Conservation (phyloP, 176 grass and related monocot species). For the Chloris gayana region DNA sequence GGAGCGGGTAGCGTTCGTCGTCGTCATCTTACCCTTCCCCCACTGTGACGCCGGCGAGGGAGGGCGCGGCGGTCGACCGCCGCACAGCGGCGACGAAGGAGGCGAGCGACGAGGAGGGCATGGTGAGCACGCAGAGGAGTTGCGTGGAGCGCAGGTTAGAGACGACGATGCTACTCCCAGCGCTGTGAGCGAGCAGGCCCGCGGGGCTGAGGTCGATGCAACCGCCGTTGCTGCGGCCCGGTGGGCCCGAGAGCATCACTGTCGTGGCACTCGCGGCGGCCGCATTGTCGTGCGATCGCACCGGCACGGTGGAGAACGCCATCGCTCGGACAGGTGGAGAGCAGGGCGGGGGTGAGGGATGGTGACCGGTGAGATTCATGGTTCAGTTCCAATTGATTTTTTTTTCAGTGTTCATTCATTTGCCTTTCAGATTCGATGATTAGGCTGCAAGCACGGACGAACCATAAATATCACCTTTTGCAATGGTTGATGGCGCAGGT, state of each 20-base stretch:
- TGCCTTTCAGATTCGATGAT: too few species aligned
- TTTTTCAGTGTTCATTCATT: too few species aligned
- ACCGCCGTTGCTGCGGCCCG: slow-evolving; percentile 84
- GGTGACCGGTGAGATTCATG: too few species aligned
- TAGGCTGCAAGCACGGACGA: too few species aligned
- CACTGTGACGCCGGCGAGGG: slow-evolving; percentile 45
- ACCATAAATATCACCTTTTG: too few species aligned
- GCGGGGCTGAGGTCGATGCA: slow-evolving; percentile 82
- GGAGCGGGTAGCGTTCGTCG: slow-evolving; percentile 59
- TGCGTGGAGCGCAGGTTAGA: slow-evolving; percentile 89
- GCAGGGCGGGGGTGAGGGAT: too few species aligned
- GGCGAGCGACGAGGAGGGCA: slow-evolving; percentile 65
- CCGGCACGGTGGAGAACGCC: slow-evolving; percentile 32
- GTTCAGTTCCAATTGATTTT: too few species aligned
- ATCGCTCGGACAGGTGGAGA: background rate
- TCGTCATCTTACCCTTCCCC: slow-evolving; percentile 38
- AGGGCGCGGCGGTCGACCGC: slow-evolving; percentile 26
- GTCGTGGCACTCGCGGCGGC: slow-evolving; percentile 34
- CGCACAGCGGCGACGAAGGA: slow-evolving; percentile 60
- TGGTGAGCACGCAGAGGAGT: slow-evolving; percentile 82
- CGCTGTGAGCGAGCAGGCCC: slow-evolving; percentile 87
- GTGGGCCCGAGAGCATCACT: slow-evolving; percentile 75
- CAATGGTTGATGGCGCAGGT: too few species aligned
- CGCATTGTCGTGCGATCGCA: slow-evolving; percentile 52
- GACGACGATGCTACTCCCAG: slow-evolving; percentile 84